phyloP scores from a whole-genome alignment of 2,329 filamentous ascomycete genomes.

The Endoconidiophora laricicola region DNA sequence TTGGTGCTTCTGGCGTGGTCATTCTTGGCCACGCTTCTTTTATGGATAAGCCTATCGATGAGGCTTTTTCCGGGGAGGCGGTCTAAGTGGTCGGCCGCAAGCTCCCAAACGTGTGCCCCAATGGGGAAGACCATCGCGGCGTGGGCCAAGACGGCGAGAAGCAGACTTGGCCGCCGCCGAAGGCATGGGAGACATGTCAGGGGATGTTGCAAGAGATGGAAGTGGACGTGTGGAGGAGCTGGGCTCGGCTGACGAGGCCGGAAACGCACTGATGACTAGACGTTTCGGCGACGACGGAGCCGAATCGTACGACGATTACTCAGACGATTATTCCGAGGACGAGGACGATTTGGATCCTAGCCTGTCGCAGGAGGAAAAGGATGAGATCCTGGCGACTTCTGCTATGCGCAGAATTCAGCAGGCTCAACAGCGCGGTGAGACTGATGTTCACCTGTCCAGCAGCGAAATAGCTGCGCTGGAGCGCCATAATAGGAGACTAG shows the following conservation, averaged over 20 bases:
- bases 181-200: constrained; percentile 24
- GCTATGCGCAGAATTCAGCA: constrained; percentile 66
- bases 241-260: constrained; percentile 38
- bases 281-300: constrained; percentile 23
- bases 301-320: constrained; percentile 29
- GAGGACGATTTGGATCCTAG: constrained; percentile 31
- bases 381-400: constrained; percentile 60
- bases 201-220: constrained; percentile 12
- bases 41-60: constrained; percentile 98
- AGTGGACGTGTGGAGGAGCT: constrained; percentile 49
- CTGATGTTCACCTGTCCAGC: constrained; percentile 63
- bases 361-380: constrained; percentile 43
- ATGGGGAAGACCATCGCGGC: constrained; percentile 96
- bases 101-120: constrained; percentile 85
- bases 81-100: constrained; percentile 99
- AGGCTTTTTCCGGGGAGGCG: constrained; percentile 99
- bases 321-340: constrained; percentile 31
- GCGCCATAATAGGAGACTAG: constrained; percentile 43
- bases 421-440: constrained; percentile 58
- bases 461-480: constrained; percentile 71
- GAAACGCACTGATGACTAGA: constrained; percentile 15
- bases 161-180: constrained; percentile 23
- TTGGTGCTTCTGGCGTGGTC: constrained; percentile 84
- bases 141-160: constrained; percentile 38
- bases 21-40: constrained; percentile 89